Evolutionary conservation across 1,139 yeast genomes (phyloP), one percentile per base, ranked within the genome.

Genomic region (Geotrichum phurueaensis): DNA sequence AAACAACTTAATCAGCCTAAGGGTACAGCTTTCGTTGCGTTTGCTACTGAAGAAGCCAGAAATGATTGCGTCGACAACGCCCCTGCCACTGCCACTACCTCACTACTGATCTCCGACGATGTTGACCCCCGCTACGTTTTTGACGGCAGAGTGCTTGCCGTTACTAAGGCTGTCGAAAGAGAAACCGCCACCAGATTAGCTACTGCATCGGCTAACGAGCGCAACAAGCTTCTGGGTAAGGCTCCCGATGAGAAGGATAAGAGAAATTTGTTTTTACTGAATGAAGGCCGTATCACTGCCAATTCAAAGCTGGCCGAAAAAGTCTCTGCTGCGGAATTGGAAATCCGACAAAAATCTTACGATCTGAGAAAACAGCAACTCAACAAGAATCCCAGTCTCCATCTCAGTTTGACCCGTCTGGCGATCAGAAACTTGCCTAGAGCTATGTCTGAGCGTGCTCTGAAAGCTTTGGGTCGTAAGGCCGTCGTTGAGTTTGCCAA

Each of bases 1-100:
- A 87, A 81, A 70, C 86, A 80, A 61, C 86, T 96, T 1, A 96
- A 96, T 3, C 78, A 89, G 63, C 91, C 99, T 12, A 89, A 81
- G 72, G 99, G 99, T 61, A 87, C 97, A 0, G 99, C 97, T 0
- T 94, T 94, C 72, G 96, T 94, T 53, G 96, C 97, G 0, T 94
- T 94, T 71, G 74, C 72, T 59, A 78, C 80, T 43, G 84, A 83
- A 63, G 84, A 80, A 4, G 83, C 89, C 2, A 89, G 84, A 68
- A 78, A 80, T 39, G 80, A 81, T 59, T 94, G 98, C 75, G 74
- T 92, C 51, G 79, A 79, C 3, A 81, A 84, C 68, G 96, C 98
- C 0, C 98, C 98, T 43, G 80, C 83, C 39, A 80, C 84, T n/a
- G 83, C 86, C 2, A 78, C 90, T 1, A 83, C 92, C 1, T 89